phyloP scores from a whole-genome alignment of 2,329 filamentous ascomycete genomes.

The Diaporthe amygdali region DNA sequence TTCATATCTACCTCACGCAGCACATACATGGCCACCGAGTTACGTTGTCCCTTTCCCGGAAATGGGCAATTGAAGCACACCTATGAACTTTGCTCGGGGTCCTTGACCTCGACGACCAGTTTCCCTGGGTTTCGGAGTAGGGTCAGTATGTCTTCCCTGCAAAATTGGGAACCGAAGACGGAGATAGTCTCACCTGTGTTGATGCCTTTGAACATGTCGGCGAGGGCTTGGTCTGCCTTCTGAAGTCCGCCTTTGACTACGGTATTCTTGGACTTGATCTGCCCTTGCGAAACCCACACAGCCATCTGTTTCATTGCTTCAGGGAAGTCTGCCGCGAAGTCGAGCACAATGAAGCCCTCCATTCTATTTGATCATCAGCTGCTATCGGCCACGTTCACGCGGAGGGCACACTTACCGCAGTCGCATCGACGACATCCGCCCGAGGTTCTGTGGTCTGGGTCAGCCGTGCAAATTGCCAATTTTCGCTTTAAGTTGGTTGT shows the following conservation, averaged over 20 bases:
- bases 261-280: constrained; percentile 73
- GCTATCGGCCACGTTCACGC: constrained; percentile 47
- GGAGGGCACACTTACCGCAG: constrained; percentile 49
- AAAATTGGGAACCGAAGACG: background rate
- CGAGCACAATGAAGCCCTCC: constrained; percentile 77
- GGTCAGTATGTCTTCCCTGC: background rate
- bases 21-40: background rate
- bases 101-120: constrained; percentile 61
- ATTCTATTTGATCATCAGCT: constrained; percentile 41
- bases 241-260: constrained; percentile 72
- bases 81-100: constrained; percentile 17
- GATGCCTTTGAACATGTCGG: constrained; percentile 68
- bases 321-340: constrained; percentile 64
- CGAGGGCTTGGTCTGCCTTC: constrained; percentile 66
- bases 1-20: too few relatives aligned
- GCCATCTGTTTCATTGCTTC: constrained; percentile 65
- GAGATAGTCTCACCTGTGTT: constrained; percentile 63
- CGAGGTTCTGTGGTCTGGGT: constrained; percentile 32
- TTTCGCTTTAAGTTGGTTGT: background rate
- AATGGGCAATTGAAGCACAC: background rate
- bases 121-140: constrained; percentile 40
- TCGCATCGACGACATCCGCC: constrained; percentile 14
- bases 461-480: constrained; percentile 35
- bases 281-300: constrained; percentile 74
- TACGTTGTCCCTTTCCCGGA: background rate